These are phyloP conservation scores for Tephrocybe rancida DNA, from an alignment of 768 basidiomycete genomes.

Conservation along the genomic window DNA sequence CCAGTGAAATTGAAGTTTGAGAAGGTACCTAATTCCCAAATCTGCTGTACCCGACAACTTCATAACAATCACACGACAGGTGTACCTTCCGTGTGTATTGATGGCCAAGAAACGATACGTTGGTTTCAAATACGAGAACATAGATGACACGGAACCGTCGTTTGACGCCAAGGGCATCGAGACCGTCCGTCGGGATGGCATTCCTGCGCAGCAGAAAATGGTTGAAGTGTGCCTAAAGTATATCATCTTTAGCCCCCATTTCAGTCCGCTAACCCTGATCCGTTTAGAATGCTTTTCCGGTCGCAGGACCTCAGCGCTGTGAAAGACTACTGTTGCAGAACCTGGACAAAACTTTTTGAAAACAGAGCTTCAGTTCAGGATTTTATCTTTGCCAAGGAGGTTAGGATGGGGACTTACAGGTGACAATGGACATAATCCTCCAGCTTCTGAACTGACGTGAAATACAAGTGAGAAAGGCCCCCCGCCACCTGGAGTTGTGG, in stretches of 20 bases:
- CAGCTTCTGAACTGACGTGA: not conserved
- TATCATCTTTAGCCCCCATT: slow-evolving; percentile 12
- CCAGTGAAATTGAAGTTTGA: slow-evolving; percentile 98
- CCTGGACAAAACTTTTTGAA: slow-evolving; percentile 85
- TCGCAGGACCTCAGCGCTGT: slow-evolving; percentile 87
- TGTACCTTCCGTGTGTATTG: slow-evolving; percentile 93
- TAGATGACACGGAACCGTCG: slow-evolving; percentile 73
- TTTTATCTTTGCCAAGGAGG: slow-evolving; percentile 94
- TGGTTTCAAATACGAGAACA: slow-evolving; percentile 90
- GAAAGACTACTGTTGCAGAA: slow-evolving; percentile 83
- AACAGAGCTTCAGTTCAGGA: slow-evolving; percentile 86
- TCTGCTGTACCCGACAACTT: not conserved
- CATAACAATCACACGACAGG: slow-evolving; percentile 54
- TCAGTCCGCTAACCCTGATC: slow-evolving; percentile 1
- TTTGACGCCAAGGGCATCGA: slow-evolving; percentile 99
- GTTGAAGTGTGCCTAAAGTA: slow-evolving; percentile 89
- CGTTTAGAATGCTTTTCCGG: slow-evolving; percentile 82
- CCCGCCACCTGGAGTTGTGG: slow-evolving; percentile 90
- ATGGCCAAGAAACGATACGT: slow-evolving; percentile 99
- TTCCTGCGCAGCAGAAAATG: slow-evolving; percentile 91
- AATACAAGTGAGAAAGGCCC: slow-evolving; percentile 70
- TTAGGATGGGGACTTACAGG: slow-evolving; percentile 93
- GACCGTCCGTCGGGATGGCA: slow-evolving; percentile 91
- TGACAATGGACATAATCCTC: slow-evolving; percentile 25
- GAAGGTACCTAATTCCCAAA: slow-evolving; percentile 58